Evolutionary conservation across 1,139 yeast species (phyloP).

Genomic region (Yamadazyma atlantica): DNA sequence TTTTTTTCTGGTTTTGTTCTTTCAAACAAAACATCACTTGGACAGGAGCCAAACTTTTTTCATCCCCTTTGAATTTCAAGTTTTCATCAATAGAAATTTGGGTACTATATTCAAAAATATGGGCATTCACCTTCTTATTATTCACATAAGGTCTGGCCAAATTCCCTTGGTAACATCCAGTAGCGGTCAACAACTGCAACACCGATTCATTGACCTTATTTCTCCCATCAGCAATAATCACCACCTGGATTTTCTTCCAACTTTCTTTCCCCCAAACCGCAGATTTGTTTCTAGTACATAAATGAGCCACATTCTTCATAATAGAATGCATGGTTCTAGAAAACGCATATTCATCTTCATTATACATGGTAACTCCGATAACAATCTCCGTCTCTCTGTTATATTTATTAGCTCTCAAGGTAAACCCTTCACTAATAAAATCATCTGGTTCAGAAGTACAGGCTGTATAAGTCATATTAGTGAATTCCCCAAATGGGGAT

Average conservation of each 20-base stretch:
- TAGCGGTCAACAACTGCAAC: conserved; percentile 80
- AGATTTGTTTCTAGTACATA: conserved; percentile 77
- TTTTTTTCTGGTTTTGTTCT: conserved; percentile 84
- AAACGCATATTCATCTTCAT: conserved; percentile 84
- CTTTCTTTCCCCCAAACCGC: conserved; percentile 93
- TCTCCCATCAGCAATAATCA: conserved; percentile 92
- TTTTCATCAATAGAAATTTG: conserved; percentile 85
- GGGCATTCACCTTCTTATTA: conserved; percentile 86
- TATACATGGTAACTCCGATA: conserved; percentile 92
- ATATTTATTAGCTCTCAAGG: conserved; percentile 77
- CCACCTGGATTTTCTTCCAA: conserved; percentile 93
- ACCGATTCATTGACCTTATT: conserved; percentile 81
- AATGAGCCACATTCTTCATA: conserved; percentile 85
- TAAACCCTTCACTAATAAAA: conserved; percentile 77
- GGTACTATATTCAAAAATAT: conserved; percentile 90
- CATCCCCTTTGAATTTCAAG: conserved; percentile 73
- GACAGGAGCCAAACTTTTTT: conserved; percentile 86
- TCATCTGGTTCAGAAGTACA: conserved; percentile 89
- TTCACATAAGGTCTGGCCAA: conserved; percentile 93
- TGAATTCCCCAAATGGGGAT: conserved; percentile 77
- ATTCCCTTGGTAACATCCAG: conserved; percentile 96
- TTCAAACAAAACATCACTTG: conserved; percentile 88
- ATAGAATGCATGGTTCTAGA: conserved; percentile 93
- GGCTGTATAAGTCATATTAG: conserved; percentile 93
- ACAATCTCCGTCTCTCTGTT: conserved; percentile 89